These are phyloP conservation scores for Leptographium flavum DNA, from an alignment of 2,329 filamentous ascomycete genomes.

Conservation along the genomic window DNA sequence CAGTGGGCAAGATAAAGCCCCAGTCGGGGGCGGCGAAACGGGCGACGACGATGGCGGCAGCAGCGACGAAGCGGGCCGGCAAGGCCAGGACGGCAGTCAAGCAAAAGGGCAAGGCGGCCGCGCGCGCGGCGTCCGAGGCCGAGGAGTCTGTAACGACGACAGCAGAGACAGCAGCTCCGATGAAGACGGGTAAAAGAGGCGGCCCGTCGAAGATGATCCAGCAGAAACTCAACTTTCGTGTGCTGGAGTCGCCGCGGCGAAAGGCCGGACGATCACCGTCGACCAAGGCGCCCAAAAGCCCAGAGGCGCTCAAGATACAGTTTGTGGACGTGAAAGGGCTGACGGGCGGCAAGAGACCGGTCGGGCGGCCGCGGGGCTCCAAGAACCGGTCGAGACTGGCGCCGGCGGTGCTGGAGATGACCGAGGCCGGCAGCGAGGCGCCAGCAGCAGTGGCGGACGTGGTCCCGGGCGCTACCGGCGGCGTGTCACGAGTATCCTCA, in stretches of 20 bases:
- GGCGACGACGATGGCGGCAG: neutral
- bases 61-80: neutral
- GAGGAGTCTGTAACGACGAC: too few species aligned
- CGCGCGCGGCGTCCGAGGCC: too few species aligned
- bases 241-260: neutral
- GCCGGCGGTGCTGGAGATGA: too few species aligned
- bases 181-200: neutral
- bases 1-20: neutral
- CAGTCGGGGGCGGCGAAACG: constrained; percentile 1
- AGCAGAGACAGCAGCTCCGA: neutral
- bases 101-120: neutral
- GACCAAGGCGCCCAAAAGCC: neutral
- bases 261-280: neutral
- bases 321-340: too few species aligned
- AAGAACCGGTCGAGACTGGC: neutral
- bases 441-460: neutral
- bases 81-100: neutral
- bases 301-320: neutral
- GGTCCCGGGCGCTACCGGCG: too few species aligned
- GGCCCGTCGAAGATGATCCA: neutral
- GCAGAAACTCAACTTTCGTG: neutral
- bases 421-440: too few species aligned
- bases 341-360: neutral
- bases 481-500: too few species aligned
- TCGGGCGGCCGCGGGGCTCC: neutral